phyloP scores from a whole-genome alignment of 257 asterid species.

The Solanum sitiens region DNA sequence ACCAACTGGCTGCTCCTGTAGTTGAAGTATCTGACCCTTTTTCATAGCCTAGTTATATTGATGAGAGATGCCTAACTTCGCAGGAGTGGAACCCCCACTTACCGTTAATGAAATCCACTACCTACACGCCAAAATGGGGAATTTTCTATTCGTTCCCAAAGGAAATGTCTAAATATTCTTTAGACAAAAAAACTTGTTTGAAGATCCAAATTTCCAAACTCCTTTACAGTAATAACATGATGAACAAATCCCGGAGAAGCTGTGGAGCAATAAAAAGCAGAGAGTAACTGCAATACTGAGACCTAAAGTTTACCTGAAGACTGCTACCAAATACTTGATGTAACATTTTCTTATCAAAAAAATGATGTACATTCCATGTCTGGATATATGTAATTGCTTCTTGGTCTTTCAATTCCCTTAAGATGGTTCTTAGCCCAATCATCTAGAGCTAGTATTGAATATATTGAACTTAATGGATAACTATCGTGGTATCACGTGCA shows the following conservation, averaged over 20 bases:
- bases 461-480: background rate
- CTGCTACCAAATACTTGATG: background rate
- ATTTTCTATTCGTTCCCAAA: background rate
- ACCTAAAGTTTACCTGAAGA: background rate
- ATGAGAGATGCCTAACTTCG: background rate
- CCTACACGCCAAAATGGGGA: background rate
- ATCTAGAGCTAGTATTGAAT: background rate
- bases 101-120: background rate
- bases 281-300: background rate
- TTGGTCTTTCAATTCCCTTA: background rate
- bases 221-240: background rate
- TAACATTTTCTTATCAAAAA: background rate
- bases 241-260: background rate
- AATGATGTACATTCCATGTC: background rate
- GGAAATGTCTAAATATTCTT: background rate
- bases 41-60: background rate
- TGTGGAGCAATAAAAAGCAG: background rate
- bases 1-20: background rate
- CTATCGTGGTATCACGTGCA: background rate
- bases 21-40: background rate
- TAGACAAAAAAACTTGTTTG: background rate
- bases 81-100: background rate
- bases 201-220: background rate
- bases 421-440: background rate
- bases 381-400: conserved; percentile 2